Conservation (phyloP, 2,329 filamentous ascomycete genomes). For the Botrytis byssoidea region DNA sequence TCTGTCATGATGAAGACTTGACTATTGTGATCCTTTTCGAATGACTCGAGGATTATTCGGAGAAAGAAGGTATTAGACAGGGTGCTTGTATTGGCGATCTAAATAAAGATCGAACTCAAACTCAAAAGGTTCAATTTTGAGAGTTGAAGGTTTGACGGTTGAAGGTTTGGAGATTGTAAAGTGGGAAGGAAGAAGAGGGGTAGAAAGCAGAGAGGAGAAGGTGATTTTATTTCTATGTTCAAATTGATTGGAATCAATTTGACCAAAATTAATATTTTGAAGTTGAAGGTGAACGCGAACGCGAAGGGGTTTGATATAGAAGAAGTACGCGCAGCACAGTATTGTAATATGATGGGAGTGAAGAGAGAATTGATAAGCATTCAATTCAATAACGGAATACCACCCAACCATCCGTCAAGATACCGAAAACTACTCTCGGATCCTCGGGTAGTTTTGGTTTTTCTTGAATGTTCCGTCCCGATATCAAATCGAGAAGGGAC, state of each 20-base stretch:
- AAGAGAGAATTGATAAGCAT: background rate
- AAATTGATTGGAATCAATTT: background rate
- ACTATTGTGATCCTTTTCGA: background rate
- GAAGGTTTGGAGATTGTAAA: background rate
- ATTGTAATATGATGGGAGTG: too few species aligned
- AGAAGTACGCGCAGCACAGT: background rate
- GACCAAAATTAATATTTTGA: background rate
- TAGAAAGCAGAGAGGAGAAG: background rate
- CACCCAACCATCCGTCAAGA: too few species aligned
- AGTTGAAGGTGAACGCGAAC: background rate
- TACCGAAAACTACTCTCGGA: background rate
- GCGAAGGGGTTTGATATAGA: background rate
- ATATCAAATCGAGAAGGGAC: slow-evolving; percentile 3
- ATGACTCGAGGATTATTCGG: background rate
- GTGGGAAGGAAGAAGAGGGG: background rate
- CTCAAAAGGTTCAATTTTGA: background rate
- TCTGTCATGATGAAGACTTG: slow-evolving; percentile 5
- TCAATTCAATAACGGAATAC: background rate
- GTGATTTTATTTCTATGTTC: background rate
- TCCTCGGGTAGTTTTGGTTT: background rate
- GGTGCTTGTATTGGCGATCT: background rate
- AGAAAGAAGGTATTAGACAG: background rate
- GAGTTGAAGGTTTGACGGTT: background rate
- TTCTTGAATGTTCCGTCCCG: background rate
- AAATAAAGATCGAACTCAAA: background rate